Evolutionary conservation across 345 rosid species (phyloP).

Genomic region (Draba incana): DNA sequence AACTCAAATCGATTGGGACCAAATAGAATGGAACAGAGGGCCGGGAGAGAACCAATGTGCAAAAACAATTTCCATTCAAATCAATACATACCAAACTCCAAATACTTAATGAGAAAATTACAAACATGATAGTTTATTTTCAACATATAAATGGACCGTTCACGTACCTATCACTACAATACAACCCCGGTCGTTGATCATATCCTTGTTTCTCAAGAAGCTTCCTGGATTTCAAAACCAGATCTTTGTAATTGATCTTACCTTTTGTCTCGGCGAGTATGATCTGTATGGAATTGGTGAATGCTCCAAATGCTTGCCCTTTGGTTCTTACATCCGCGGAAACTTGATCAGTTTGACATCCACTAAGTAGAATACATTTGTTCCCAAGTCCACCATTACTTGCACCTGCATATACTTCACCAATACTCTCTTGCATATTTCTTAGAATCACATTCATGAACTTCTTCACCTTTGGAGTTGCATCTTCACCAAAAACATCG

Average conservation of each 20-base stretch:
- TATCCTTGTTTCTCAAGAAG: conserved; percentile 63
- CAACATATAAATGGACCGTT: conserved; percentile 40
- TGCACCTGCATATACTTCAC: conserved; percentile 65
- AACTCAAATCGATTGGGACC: too few relatives aligned
- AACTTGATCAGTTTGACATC: conserved; percentile 82
- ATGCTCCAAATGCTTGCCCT: conserved; percentile 78
- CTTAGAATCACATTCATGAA: conserved; percentile 70
- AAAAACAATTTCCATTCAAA: neutral
- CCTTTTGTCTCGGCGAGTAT: conserved; percentile 61
- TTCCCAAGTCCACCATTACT: conserved; percentile 52
- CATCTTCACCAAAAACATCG: conserved; percentile 76
- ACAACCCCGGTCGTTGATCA: conserved; percentile 82
- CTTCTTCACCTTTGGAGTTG: conserved; percentile 91
- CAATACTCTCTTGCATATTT: conserved; percentile 47
- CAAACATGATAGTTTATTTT: neutral
- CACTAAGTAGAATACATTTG: conserved; percentile 69
- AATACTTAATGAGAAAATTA: neutral
- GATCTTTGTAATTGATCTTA: conserved; percentile 52
- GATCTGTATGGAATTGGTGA: conserved; percentile 77
- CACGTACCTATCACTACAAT: too few relatives aligned
- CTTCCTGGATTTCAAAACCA: conserved; percentile 61
- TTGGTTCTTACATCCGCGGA: conserved; percentile 80
- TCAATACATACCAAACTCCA: neutral
- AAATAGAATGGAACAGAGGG: too few relatives aligned
- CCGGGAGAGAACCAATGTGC: too few relatives aligned